Conservation (phyloP, 768 basidiomycete species). For the Steccherinum ochraceum region DNA sequence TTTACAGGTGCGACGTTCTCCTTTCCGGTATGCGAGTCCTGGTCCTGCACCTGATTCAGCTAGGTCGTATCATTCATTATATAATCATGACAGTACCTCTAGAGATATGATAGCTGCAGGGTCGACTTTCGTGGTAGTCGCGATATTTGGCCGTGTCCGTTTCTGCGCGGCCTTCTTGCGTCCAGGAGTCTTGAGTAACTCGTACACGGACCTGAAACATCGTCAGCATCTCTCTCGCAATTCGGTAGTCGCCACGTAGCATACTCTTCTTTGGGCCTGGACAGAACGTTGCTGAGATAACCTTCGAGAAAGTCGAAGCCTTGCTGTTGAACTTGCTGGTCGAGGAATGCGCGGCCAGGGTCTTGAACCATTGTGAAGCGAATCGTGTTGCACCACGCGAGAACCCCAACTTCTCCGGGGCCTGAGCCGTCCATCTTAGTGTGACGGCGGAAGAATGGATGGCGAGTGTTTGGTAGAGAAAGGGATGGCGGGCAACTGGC, state of each 20-base stretch:
- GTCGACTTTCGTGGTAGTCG: constrained; percentile 39
- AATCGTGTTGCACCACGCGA: constrained; percentile 64
- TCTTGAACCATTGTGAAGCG: constrained; percentile 67
- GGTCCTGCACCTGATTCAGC: constrained; percentile 30
- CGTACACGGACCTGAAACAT: constrained; percentile 61
- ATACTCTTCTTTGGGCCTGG: constrained; percentile 62
- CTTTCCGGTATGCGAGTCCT: constrained; percentile 25
- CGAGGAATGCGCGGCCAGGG: constrained; percentile 61
- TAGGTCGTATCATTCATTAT: too few relatives aligned
- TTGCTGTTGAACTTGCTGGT: constrained; percentile 67
- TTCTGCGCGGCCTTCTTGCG: constrained; percentile 55
- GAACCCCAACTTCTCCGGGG: constrained; percentile 40
- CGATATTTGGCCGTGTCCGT: constrained; percentile 39
- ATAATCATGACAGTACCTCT: too few relatives aligned
- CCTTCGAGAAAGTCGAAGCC: constrained; percentile 77
- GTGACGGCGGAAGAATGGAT: too few relatives aligned
- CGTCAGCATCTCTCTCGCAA: constrained; percentile 1
- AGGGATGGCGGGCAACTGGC: too few relatives aligned
- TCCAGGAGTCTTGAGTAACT: constrained; percentile 80
- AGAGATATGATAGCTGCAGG: constrained; percentile 33
- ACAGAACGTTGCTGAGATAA: constrained; percentile 67
- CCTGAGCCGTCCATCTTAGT: constrained; percentile 16
- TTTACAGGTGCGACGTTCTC: constrained; percentile 39
- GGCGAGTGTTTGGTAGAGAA: too few relatives aligned
- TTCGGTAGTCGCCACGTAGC: constrained; percentile 12